Percentiles rank a stretch among this genome's conserved stretches.
phyloP scores from a whole-genome alignment of 805 yeast species.

The Saturnispora hagleri region DNA sequence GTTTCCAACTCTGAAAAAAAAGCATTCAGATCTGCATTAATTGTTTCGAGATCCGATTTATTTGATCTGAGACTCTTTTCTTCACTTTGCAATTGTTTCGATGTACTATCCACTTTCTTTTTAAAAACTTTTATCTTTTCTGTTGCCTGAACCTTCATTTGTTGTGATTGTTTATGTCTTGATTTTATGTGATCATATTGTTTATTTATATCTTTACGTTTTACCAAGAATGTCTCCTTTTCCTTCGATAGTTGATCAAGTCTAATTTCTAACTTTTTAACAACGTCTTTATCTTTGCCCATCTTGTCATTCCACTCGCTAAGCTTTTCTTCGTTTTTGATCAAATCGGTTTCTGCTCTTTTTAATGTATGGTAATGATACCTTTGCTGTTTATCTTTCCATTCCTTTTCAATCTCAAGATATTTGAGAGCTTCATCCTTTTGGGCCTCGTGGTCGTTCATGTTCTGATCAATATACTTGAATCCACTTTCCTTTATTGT shows the following conservation, averaged over 20 bases:
- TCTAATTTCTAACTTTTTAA: conserved; percentile 32
- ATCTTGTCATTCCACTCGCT: conserved; percentile 7
- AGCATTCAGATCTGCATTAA: conserved; percentile 36
- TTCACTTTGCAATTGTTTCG: conserved; percentile 43
- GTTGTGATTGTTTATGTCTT: conserved; percentile 37
- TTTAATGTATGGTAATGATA: conserved; percentile 44
- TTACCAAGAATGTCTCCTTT: conserved; percentile 28
- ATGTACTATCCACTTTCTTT: conserved; percentile 48
- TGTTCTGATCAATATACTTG: conserved; percentile 71
- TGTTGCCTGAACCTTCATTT: conserved; percentile 57
- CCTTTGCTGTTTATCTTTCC: conserved; percentile 43
- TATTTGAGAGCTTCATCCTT: conserved; percentile 63
- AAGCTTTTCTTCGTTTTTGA: conserved; percentile 25
- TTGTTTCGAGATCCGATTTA: conserved; percentile 36
- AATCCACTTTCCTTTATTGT: conserved; percentile 73
- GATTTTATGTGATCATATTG: conserved; percentile 23
- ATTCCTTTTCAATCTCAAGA: conserved; percentile 53
- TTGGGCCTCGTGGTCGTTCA: conserved; percentile 46
- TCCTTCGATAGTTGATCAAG: conserved; percentile 19
- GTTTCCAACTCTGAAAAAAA: conserved; percentile 36
- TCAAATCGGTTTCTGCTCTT: conserved; percentile 32
- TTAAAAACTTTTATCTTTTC: conserved; percentile 65
- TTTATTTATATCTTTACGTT: conserved; percentile 18
- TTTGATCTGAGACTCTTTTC: conserved; percentile 36
- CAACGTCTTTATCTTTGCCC: conserved; percentile 2